Base-by-base conservation (phyloP, 495 filamentous ascomycete genomes). In the Parathielavia appendiculata region DNA sequence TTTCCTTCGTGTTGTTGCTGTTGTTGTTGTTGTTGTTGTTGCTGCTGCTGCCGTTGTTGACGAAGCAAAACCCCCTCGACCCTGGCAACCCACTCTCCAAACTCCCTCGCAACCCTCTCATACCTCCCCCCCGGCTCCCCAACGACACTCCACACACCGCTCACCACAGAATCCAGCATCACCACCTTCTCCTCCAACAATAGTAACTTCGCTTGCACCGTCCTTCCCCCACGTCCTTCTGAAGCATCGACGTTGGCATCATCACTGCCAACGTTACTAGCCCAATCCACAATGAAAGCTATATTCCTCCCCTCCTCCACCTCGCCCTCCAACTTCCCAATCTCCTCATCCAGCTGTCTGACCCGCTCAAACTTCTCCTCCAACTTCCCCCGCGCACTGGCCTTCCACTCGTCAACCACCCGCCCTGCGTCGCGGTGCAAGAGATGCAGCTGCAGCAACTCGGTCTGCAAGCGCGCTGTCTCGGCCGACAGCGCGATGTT, bases 401-500 rank as follows among this genome's bases (percentile, higher is more conserved):
- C 68, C 49, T 71, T 68, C 81, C 81, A 85, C 46, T 74, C 66
- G 11, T 44, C 49, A 11, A 57, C 60, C 41, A 69, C 68, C 12
- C 39, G 54, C 9, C 59, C 56, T 16, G 76, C 75, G 47, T 70
- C 69, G 51, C 76, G 78, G 71, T 89, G 86, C 13, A 91, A 72
- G 11, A 92, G 74, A 65, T 84, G 82, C 6, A 92, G 72, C 65
- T 90, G 87, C 22, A 91, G 73, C 20, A 93, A 76, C 63, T 91
- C 86, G 0, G 84, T 83, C 65, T 91, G 88, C 32, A 89, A 64
- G 20, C 80, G 75, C 40, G 80, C 76, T 6, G 79, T 80, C 65
- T 88, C 86, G 50, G 83, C 80, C 1, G 83, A 79, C 52, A 80
- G 57, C 26, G 77, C 77, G 17, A 81, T 69, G 60, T 81, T 82